A percentile compares a stretch with the other conserved stretches of the same genome.
Evolutionary conservation across 2,329 filamentous ascomycete species (phyloP).

Genomic region (Dactylellina drechsleri): DNA sequence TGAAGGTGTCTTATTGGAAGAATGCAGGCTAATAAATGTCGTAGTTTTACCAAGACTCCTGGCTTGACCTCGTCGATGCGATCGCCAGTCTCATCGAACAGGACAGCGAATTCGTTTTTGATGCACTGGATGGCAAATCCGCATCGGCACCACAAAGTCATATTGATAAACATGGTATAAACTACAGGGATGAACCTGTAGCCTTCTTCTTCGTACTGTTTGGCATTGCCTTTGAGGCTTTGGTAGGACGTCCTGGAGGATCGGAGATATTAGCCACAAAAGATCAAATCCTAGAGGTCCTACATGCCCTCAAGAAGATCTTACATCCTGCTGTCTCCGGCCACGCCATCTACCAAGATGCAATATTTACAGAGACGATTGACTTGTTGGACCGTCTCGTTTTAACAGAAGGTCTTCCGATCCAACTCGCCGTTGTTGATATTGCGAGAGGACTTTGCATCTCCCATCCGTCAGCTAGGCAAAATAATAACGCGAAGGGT

Average conservation of each 20-base stretch:
- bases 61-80: conserved; percentile 95
- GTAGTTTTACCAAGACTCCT: conserved; percentile 93
- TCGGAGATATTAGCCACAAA: conserved; percentile 75
- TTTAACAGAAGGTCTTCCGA: conserved; percentile 85
- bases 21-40: conserved; percentile 7
- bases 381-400: conserved; percentile 92
- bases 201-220: conserved; percentile 99
- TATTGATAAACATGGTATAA: conserved; percentile 75
- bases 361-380: conserved; percentile 96
- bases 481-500: conserved; percentile 72
- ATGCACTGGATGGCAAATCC: conserved; percentile 89
- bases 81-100: conserved; percentile 97
- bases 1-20: neutral
- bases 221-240: conserved; percentile 92
- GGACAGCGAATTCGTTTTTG: conserved; percentile 97
- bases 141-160: conserved; percentile 60
- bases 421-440: conserved; percentile 91
- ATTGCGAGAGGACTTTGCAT: conserved; percentile 91
- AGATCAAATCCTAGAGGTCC: conserved; percentile 85
- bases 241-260: conserved; percentile 79
- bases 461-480: conserved; percentile 86
- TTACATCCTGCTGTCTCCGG: conserved; percentile 92
- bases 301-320: conserved; percentile 93
- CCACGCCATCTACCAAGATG: conserved; percentile 94
- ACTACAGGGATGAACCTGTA: conserved; percentile 96